These are phyloP conservation scores for Scytalidium lignicola DNA, from an alignment of 2,329 filamentous ascomycete genomes.

Conservation along the genomic window DNA sequence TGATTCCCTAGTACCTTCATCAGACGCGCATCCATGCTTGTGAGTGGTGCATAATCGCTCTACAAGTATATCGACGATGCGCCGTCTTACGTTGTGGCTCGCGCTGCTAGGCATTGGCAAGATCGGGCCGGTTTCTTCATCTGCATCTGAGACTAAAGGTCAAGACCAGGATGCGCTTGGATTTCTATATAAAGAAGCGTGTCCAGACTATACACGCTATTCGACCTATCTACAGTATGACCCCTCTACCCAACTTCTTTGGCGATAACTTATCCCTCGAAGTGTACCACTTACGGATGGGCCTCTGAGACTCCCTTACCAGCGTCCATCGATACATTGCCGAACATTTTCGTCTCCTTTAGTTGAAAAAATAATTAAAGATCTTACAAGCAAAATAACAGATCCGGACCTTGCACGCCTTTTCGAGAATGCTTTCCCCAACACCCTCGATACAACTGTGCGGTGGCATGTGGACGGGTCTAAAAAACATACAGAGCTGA, in stretches of 20 bases:
- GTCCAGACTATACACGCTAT: conserved; percentile 31
- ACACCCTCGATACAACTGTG: conserved; percentile 68
- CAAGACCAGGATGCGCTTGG: not conserved
- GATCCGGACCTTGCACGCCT: conserved; percentile 85
- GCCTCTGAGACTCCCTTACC: conserved; percentile 74
- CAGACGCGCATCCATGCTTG: not conserved
- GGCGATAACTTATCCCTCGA: conserved; percentile 8
- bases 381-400: conserved; percentile 73
- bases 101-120: not conserved
- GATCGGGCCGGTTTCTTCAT: not conserved
- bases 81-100: not conserved
- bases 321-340: conserved; percentile 74
- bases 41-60: not conserved
- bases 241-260: not conserved
- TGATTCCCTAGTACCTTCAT: not conserved
- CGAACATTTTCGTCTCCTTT: conserved; percentile 83
- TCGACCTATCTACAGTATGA: conserved; percentile 23
- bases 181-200: conserved; percentile 13
- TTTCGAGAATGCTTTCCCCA: conserved; percentile 93
- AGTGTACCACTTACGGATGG: conserved; percentile 78
- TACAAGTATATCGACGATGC: not conserved
- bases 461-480: conserved; percentile 61
- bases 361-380: conserved; percentile 82
- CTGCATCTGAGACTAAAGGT: not conserved
- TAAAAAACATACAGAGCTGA: conserved; percentile 32